These are phyloP conservation scores for Lasiosphaeria hispida DNA, from an alignment of 495 filamentous ascomycete species.

Conservation along the genomic window DNA sequence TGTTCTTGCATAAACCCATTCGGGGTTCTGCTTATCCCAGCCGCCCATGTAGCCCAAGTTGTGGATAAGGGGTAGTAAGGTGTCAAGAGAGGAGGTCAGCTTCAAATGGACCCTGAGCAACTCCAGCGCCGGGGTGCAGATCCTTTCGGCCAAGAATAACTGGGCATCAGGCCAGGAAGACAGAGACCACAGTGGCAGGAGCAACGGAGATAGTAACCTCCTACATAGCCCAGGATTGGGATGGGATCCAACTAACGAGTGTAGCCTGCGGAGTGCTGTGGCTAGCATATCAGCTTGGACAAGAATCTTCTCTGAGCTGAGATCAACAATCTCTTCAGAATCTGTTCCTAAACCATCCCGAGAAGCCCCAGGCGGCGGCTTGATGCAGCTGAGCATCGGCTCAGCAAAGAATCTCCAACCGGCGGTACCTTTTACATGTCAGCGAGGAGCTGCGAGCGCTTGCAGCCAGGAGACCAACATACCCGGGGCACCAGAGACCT, in stretches of 20 bases:
- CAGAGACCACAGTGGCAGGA: slow-evolving; percentile 70
- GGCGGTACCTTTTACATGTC: slow-evolving; percentile 45
- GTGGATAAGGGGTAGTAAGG: slow-evolving; percentile 38
- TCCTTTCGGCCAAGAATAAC: slow-evolving; percentile 26
- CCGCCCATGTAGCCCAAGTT: slow-evolving; percentile 44
- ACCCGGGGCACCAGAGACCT: slow-evolving; percentile 64
- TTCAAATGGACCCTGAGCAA: slow-evolving; percentile 47
- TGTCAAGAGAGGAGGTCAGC: slow-evolving; percentile 43
- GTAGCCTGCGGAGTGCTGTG: slow-evolving; percentile 55
- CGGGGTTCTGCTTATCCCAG: slow-evolving; percentile 21
- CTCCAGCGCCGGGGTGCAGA: slow-evolving; percentile 38
- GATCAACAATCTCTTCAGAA: slow-evolving; percentile 37
- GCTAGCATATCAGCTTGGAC: slow-evolving; percentile 43
- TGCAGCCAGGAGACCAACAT: slow-evolving; percentile 13
- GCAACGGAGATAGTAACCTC: slow-evolving; percentile 60
- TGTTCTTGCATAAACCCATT: slow-evolving; percentile 38
- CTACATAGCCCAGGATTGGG: slow-evolving; percentile 73
- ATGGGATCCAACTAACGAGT: slow-evolving; percentile 59
- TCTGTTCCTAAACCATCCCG: slow-evolving; percentile 12
- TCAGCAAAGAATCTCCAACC: slow-evolving; percentile 69
- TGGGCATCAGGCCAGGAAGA: slow-evolving; percentile 47
- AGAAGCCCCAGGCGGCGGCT: slow-evolving; percentile 42
- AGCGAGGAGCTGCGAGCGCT: neutral
- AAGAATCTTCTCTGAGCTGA: slow-evolving; percentile 39
- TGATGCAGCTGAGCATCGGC: slow-evolving; percentile 61